Base-by-base conservation (phyloP, 345 rosid species). In the Erysimum cheiranthoides region DNA sequence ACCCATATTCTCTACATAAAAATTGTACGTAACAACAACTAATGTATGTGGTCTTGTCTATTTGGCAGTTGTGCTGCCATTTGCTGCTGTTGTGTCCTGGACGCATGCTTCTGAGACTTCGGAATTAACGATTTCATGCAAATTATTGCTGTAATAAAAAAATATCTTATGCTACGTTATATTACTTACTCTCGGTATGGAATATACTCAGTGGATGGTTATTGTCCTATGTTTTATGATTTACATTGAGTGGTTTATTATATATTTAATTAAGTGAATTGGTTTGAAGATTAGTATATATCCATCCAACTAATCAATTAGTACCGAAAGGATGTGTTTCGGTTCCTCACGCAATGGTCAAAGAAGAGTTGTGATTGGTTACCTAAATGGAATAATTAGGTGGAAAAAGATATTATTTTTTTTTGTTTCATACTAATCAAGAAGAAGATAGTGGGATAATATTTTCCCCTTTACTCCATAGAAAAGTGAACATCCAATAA, bases 1-100 rank as follows among this genome's bases (percentile, higher is more conserved):
- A 14, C 31, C n/a, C 11, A 51, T 53, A 39, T 17, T 42, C 1
- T 3, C 0, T 16, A 35, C 9, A 54, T 18, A 53, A 52, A 16
- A 25, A 10, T 14, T 10, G 46, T 5, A 52, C 14, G 12, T 10
- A 10, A 35, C 3, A 13, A 5, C 25, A 18, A n/a, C 16, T 58
- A 47, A 16, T 56, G n/a, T 14, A 7, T 4, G 18, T 74, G 58
- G 8, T 51, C 40, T 40, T 50, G 54, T 34, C 28, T 36, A n/a
- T 52, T 35, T 35, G 66, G 73, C 83, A 90, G 93, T 63, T 86
- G 91, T 70, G 93, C 91, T 53, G 89, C 84, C 61, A 3, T 90
- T 53, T 90, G 96, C 78, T 90, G 96, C 68, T 90, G 96, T 71
- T 86, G 96, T 73, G 84, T 73, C 65, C 52, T 88, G 58, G 96